Percentiles rank a stretch among this genome's conserved stretches.
Evolutionary conservation across 495 filamentous ascomycete genomes (phyloP).

Genomic region (Talaromyces adpressus): DNA sequence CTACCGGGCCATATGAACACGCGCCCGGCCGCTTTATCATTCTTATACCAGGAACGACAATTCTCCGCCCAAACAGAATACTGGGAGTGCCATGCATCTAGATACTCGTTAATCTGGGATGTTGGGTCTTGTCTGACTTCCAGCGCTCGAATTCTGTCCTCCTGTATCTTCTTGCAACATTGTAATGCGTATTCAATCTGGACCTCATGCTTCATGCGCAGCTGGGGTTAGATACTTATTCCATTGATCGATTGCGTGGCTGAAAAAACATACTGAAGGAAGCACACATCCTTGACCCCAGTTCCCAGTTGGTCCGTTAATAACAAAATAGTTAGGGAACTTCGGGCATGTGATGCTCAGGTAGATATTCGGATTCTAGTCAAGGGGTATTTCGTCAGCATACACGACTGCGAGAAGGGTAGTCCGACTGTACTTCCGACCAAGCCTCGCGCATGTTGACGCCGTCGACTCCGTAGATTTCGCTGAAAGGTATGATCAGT

Average conservation of each 20-base stretch:
- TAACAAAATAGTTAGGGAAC: slow-evolving; percentile 32
- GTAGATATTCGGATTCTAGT: slow-evolving; percentile 20
- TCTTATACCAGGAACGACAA: slow-evolving; percentile 44
- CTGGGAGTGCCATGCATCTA: background rate
- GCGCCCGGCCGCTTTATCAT: slow-evolving; percentile 17
- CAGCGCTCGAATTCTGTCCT: background rate
- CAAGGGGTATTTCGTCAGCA: background rate
- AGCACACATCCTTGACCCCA: slow-evolving; percentile 27
- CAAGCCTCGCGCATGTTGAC: slow-evolving; percentile 15
- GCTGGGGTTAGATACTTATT: background rate
- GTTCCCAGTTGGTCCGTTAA: slow-evolving; percentile 29
- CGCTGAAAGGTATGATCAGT: background rate
- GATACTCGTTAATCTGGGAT: background rate
- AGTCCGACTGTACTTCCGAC: background rate
- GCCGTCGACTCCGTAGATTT: slow-evolving; percentile 28
- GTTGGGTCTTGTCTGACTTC: background rate
- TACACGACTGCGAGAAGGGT: background rate
- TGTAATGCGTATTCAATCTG: slow-evolving; percentile 3
- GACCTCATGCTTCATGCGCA: background rate
- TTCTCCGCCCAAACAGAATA: slow-evolving; percentile 30
- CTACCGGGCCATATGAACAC: slow-evolving; percentile 23
- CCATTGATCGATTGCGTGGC: background rate
- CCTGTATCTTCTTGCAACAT: background rate
- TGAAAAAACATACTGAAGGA: slow-evolving; percentile 5
- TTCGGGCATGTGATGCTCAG: slow-evolving; percentile 17